phyloP scores from a whole-genome alignment of 164 flowering plant genomes.

The Chloranthus sessilifolius region DNA sequence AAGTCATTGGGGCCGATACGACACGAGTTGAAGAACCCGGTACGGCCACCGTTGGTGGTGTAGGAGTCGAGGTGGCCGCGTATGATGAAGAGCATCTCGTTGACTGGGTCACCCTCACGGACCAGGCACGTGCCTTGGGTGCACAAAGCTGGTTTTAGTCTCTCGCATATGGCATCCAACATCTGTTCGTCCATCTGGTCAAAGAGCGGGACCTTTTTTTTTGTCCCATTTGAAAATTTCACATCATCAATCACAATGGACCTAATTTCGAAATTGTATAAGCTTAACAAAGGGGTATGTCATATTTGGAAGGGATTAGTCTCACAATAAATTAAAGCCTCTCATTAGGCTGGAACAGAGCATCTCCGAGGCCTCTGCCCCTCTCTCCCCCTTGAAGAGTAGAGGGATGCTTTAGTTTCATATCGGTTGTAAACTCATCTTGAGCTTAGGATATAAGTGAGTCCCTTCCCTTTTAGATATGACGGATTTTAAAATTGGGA shows the following conservation, averaged over 20 bases:
- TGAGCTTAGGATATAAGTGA: too few species aligned
- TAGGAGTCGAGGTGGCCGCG: constrained; percentile 83
- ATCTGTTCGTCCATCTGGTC: constrained; percentile 91
- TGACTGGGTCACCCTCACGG: constrained; percentile 90
- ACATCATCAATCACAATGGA: too few species aligned
- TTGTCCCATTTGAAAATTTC: not conserved
- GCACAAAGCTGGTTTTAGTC: constrained; percentile 79
- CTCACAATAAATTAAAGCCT: too few species aligned
- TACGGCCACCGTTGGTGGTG: constrained; percentile 91
- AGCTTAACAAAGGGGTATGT: too few species aligned
- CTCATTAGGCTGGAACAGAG: too few species aligned
- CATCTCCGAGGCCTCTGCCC: too few species aligned
- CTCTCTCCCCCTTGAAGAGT: too few species aligned
- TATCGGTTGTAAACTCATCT: too few species aligned
- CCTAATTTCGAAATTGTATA: too few species aligned
- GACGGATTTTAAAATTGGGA: too few species aligned
- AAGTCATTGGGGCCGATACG: constrained; percentile 81
- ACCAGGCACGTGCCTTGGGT: constrained; percentile 71
- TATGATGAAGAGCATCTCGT: constrained; percentile 88
- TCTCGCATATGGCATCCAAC: constrained; percentile 91
- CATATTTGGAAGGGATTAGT: not conserved
- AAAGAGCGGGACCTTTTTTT: constrained; percentile 86
- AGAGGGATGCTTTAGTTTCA: too few species aligned
- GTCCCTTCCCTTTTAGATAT: too few species aligned
- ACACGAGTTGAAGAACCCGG: constrained; percentile 89